A percentile compares a stretch with the other conserved stretches of the same genome.
These are phyloP conservation scores for Trichoderma virens DNA, from an alignment of 495 filamentous ascomycete species.

Conservation along the genomic window DNA sequence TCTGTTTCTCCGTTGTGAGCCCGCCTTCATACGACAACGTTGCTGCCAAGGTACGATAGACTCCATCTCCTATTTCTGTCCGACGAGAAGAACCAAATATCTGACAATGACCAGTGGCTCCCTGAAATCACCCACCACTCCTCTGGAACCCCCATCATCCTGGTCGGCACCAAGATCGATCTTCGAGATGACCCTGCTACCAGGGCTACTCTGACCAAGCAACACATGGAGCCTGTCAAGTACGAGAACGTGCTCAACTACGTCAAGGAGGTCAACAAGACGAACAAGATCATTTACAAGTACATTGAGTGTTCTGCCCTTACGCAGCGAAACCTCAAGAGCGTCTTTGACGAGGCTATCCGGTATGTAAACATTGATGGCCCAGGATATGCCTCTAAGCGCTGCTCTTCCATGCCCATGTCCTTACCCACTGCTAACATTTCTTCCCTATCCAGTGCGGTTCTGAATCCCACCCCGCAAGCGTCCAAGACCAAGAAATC, in stretches of 20 bases:
- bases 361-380: slow-evolving; percentile 45
- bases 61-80: not conserved
- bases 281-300: slow-evolving; percentile 45
- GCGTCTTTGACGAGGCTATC: slow-evolving; percentile 96
- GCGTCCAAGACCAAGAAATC: slow-evolving; percentile 52
- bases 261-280: slow-evolving; percentile 82
- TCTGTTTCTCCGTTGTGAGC: slow-evolving; percentile 98
- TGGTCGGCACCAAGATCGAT: slow-evolving; percentile 97
- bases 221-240: slow-evolving; percentile 85
- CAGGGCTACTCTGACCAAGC: slow-evolving; percentile 63
- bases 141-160: slow-evolving; percentile 88
- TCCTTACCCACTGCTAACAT: not conserved
- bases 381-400: not conserved
- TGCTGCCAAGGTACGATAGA: slow-evolving; percentile 69
- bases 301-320: slow-evolving; percentile 98
- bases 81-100: not conserved
- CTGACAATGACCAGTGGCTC: slow-evolving; percentile 62
- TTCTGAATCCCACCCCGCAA: slow-evolving; percentile 67
- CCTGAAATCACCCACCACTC: slow-evolving; percentile 97
- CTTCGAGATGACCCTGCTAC: slow-evolving; percentile 84
- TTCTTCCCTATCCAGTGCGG: slow-evolving; percentile 49
- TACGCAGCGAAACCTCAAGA: slow-evolving; percentile 92
- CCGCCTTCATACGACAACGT: slow-evolving; percentile 97
- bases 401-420: not conserved
- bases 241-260: slow-evolving; percentile 81